A percentile compares a stretch with the other conserved stretches of the same genome.
phyloP scores from a whole-genome alignment of 208 protist species.

The Dictyostelium gargantuum region DNA sequence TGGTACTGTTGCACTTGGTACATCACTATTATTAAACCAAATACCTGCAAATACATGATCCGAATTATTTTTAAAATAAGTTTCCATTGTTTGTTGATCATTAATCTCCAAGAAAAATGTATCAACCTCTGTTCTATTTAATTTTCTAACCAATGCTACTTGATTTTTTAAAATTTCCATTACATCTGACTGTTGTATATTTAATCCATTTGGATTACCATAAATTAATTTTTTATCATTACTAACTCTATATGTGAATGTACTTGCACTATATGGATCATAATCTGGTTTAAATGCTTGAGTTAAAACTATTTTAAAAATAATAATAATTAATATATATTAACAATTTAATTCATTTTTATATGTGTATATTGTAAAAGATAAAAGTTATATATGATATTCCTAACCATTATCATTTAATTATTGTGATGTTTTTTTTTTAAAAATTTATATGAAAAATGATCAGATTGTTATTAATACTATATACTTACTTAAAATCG shows the following conservation, averaged over 20 bases:
- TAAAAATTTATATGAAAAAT: too few relatives aligned
- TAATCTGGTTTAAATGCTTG: constrained; percentile 24
- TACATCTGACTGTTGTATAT: background rate
- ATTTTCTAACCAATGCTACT: background rate
- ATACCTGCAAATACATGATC: background rate
- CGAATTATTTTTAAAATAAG: background rate
- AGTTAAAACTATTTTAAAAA: background rate
- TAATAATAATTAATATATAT: background rate
- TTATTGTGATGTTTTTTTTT: background rate
- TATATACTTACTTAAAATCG: constrained; percentile 31
- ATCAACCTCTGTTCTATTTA: background rate
- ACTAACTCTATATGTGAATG: background rate
- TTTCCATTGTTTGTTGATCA: background rate
- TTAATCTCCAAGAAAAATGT: background rate
- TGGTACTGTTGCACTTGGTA: background rate
- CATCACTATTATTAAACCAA: constrained; percentile 6
- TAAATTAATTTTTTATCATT: background rate
- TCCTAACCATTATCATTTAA: background rate
- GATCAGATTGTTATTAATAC: too few relatives aligned
- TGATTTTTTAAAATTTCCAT: background rate
- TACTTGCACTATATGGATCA: background rate
- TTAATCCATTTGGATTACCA: background rate
- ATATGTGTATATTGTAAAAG: background rate
- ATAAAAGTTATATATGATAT: background rate
- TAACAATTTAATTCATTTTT: background rate